Evolutionary conservation across 2,329 filamentous ascomycete genomes (phyloP), one percentile per base, ranked within the genome.

Genomic region (Aciculosporium take): DNA sequence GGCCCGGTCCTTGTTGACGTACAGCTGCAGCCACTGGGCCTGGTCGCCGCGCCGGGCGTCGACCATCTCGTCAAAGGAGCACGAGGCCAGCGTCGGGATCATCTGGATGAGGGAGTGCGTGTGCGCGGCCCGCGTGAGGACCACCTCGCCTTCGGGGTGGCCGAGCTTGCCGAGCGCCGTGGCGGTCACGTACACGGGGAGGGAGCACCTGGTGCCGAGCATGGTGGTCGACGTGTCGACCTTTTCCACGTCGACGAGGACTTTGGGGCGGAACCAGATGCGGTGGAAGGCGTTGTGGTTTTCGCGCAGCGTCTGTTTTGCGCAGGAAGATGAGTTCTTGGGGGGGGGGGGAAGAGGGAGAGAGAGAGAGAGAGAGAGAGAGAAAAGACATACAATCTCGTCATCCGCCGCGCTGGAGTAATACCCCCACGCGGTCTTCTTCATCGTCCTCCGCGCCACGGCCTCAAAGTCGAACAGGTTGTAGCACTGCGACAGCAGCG

Each of bases 231-330:
- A 78, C 57, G 84, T 78, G 60, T 95, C 85, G 46, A 98, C 74
- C 18, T 84, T 73, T 58, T 88, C 84, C 28, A 98, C 91, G 55
- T 98, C 81, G 40, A 94, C 77, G 42, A 98, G 78, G 42, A 98
- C 69, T 48, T 79, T 80, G 3, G 91, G 91, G 18, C 91, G 79
- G 69, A 98, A 96, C 89, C 91, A 78, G 63, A 95, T 93, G 59
- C 93, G 88, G 67, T 98, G 91, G 67, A 87, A 98, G 35, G 91
- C 91, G 35, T 75, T 77, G 66, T 95, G 89, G 65, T 98, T 98
- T 64, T 96, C 89, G 49, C 89, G 79, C 69, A 96, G 71, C 0
- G 91, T 95, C 83, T 93, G 50, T n/a, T n/a, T n/a, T n/a, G n/a
- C n/a, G n/a, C n/a, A n/a, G n/a, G n/a, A n/a, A n/a, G n/a, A n/a